Conservation (phyloP, 371 early-diverging fungal genomes). For the Cokeromyces recurvatus region DNA sequence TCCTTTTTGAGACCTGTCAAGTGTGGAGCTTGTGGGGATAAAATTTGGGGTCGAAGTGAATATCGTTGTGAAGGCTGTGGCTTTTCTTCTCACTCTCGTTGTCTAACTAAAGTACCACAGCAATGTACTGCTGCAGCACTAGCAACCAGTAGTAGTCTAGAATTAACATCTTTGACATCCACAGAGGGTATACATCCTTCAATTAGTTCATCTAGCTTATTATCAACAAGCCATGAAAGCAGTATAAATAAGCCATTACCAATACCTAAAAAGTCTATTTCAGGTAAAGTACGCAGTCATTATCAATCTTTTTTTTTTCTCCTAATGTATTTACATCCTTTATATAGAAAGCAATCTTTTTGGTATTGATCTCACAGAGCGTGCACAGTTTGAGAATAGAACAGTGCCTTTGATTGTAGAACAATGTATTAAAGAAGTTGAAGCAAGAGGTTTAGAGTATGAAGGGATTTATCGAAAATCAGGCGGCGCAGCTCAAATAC, state of each 20-base stretch:
- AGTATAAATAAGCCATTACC: slow-evolving; percentile 3
- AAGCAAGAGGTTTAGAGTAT: slow-evolving; percentile 65
- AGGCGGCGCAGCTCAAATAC: slow-evolving; percentile 83
- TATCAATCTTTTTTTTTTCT: not conserved
- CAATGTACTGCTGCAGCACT: slow-evolving; percentile 16
- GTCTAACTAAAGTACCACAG: slow-evolving; percentile 29
- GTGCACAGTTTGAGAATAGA: slow-evolving; percentile 26
- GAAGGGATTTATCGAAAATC: slow-evolving; percentile 95
- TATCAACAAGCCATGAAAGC: too few relatives aligned
- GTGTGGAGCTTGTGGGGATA: slow-evolving; percentile 82
- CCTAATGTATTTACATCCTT: too few relatives aligned
- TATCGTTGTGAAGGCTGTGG: slow-evolving; percentile 64
- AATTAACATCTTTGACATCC: too few relatives aligned
- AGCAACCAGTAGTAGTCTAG: slow-evolving; percentile 14
- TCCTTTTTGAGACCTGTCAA: slow-evolving; percentile 65
- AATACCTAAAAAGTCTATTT: not conserved
- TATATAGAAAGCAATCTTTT: slow-evolving; percentile 18
- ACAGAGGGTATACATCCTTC: not conserved
- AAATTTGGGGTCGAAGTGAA: slow-evolving; percentile 82
- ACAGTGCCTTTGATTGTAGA: slow-evolving; percentile 71
- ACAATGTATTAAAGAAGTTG: slow-evolving; percentile 77
- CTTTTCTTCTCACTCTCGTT: slow-evolving; percentile 26
- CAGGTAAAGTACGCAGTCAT: slow-evolving; percentile 1
- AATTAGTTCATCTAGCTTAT: not conserved
- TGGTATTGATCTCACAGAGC: slow-evolving; percentile 27